Percentiles rank a stretch among this genome's conserved stretches.
phyloP scores from a whole-genome alignment of 352 stramenopile genomes.

The Stramenopiles sp. region DNA sequence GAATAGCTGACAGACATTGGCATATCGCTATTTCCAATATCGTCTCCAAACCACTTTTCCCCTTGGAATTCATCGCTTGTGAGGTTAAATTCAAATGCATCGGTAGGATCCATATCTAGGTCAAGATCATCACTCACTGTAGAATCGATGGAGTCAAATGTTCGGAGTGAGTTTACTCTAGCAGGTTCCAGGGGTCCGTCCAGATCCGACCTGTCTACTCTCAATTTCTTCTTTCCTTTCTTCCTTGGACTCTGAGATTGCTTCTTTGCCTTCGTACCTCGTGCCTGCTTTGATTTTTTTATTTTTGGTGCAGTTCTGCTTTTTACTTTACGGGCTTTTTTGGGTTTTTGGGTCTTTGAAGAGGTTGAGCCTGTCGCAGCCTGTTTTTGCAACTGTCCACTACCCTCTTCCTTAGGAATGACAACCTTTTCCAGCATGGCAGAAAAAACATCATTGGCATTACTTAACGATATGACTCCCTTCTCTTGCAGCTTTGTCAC shows the following conservation, averaged over 20 bases:
- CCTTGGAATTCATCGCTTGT: not conserved
- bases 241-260: not conserved
- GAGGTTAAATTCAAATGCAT: not conserved
- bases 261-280: too few species aligned
- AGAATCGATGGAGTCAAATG: not conserved
- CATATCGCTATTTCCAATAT: too few species aligned
- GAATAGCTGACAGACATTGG: too few species aligned
- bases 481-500: not conserved
- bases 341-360: not conserved
- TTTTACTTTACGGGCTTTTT: too few species aligned
- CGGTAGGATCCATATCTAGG: not conserved
- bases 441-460: not conserved
- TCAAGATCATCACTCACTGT: not conserved
- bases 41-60: not conserved
- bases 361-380: not conserved
- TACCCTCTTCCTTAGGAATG: not conserved
- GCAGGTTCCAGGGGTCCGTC: not conserved
- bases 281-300: too few species aligned
- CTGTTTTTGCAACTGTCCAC: not conserved
- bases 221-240: not conserved
- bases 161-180: not conserved
- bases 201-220: not conserved
- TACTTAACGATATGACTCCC: not conserved
- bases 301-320: too few species aligned
- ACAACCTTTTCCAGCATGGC: not conserved